phyloP scores from a whole-genome alignment of 495 filamentous ascomycete species.

The Hypoxylon crocopeplum region DNA sequence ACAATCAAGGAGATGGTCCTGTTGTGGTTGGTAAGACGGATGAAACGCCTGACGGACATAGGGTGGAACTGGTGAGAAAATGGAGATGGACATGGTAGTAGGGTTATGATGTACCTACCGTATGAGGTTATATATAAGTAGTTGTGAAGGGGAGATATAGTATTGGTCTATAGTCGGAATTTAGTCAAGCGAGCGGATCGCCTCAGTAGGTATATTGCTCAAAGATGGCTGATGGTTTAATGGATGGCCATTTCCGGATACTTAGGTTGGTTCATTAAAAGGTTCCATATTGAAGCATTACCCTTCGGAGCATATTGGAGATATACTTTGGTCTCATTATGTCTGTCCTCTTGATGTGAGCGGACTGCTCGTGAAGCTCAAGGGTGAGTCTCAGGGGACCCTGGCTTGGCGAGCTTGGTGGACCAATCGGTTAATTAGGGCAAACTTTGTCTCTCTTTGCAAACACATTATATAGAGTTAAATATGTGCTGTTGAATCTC shows the following conservation, averaged over 20 bases:
- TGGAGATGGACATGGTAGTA: constrained; percentile 35
- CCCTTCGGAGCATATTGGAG: too few relatives aligned
- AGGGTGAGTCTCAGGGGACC: too few relatives aligned
- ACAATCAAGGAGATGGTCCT: constrained; percentile 14
- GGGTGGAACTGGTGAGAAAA: constrained; percentile 24
- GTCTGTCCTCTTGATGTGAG: too few relatives aligned
- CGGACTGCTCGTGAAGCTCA: too few relatives aligned
- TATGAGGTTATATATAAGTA: neutral
- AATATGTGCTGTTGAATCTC: too few relatives aligned
- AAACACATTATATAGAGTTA: neutral
- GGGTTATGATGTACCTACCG: neutral
- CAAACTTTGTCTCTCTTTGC: neutral
- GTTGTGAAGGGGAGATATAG: neutral
- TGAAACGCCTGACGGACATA: constrained; percentile 18
- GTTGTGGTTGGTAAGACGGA: constrained; percentile 20
- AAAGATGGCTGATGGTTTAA: too few relatives aligned
- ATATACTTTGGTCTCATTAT: neutral
- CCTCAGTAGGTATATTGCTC: too few relatives aligned
- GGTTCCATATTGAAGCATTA: too few relatives aligned
- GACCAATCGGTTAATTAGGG: constrained; percentile 10
- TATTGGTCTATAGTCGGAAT: neutral
- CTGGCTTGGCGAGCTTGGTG: too few relatives aligned
- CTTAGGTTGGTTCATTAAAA: too few relatives aligned
- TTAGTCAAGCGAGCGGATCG: neutral
- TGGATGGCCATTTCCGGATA: too few relatives aligned